Conservation (phyloP, 768 basidiomycete genomes). For the Serendipita sp. region DNA sequence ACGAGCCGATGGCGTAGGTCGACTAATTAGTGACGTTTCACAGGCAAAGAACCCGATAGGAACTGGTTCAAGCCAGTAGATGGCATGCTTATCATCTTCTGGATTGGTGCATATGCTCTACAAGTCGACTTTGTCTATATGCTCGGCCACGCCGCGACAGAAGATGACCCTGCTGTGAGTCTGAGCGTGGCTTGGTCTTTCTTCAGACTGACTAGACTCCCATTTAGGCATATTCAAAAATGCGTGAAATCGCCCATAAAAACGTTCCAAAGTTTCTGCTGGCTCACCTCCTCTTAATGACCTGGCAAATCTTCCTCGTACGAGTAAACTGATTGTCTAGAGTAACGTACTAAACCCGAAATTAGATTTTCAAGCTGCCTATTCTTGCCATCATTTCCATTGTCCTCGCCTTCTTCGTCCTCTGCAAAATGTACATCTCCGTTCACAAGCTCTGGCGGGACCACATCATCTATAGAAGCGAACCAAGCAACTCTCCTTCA, state of each 20-base stretch:
- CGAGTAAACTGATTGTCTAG: background rate
- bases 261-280: background rate
- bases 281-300: background rate
- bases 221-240: background rate
- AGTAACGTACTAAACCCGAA: background rate
- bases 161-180: background rate
- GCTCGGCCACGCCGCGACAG: background rate
- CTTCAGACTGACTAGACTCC: background rate
- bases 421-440: background rate
- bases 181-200: background rate
- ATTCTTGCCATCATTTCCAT: background rate
- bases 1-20: no score
- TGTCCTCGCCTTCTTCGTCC: background rate
- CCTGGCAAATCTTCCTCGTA: background rate
- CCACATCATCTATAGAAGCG: background rate
- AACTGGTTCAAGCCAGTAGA: slow-evolving; percentile 2
- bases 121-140: slow-evolving; percentile 5
- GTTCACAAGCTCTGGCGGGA: background rate
- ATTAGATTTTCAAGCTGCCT: background rate
- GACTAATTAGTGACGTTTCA: no score
- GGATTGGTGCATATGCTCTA: slow-evolving; percentile 1
- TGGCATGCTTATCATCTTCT: slow-evolving; percentile 6
- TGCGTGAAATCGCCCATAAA: background rate
- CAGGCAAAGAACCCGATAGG: background rate
- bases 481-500: background rate